These are phyloP conservation scores for Lotus japonicus DNA, from an alignment of 306 rosid genomes.

Conservation along the genomic window DNA sequence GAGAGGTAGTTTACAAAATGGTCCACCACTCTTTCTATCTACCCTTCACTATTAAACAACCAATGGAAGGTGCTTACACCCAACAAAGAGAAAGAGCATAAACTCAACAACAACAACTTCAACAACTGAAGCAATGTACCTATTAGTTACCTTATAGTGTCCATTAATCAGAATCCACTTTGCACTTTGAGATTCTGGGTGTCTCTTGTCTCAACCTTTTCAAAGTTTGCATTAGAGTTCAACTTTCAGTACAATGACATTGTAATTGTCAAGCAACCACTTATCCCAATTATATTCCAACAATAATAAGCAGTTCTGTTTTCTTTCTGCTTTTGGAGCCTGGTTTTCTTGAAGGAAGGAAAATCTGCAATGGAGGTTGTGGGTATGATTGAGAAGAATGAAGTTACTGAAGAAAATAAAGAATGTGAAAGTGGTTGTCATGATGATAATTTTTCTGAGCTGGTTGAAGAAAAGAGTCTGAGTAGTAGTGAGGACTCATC, in stretches of 20 bases:
- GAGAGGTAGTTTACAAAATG: slow-evolving; percentile 9
- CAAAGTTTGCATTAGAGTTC: not conserved
- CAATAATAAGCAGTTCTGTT: slow-evolving; percentile 36
- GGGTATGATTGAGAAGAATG: slow-evolving; percentile 28
- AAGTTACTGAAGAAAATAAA: slow-evolving; percentile 15
- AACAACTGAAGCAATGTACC: slow-evolving; percentile 31
- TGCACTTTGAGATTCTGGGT: slow-evolving; percentile 8
- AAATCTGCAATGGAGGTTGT: slow-evolving; percentile 39
- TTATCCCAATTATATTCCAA: no score
- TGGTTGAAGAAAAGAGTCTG: slow-evolving; percentile 52
- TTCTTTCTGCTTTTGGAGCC: not conserved
- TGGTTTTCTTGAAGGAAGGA: slow-evolving; percentile 30
- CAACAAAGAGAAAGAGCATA: not conserved
- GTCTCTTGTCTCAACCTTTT: no score
- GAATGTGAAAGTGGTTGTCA: slow-evolving; percentile 24
- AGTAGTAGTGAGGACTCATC: slow-evolving; percentile 57
- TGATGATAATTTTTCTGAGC: slow-evolving; percentile 23
- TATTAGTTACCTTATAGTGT: slow-evolving; percentile 24
- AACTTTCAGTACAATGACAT: slow-evolving; percentile 15
- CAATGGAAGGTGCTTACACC: slow-evolving; percentile 46
- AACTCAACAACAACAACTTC: slow-evolving; percentile 37
- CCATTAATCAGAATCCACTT: slow-evolving; percentile 21
- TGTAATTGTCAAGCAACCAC: no score
- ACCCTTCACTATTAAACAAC: slow-evolving; percentile 35
- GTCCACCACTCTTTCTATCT: slow-evolving; percentile 11